Percentiles rank a stretch among this genome's conserved stretches.
phyloP scores from a whole-genome alignment of 768 basidiomycete genomes.

The Leucocoprinus leucothites region DNA sequence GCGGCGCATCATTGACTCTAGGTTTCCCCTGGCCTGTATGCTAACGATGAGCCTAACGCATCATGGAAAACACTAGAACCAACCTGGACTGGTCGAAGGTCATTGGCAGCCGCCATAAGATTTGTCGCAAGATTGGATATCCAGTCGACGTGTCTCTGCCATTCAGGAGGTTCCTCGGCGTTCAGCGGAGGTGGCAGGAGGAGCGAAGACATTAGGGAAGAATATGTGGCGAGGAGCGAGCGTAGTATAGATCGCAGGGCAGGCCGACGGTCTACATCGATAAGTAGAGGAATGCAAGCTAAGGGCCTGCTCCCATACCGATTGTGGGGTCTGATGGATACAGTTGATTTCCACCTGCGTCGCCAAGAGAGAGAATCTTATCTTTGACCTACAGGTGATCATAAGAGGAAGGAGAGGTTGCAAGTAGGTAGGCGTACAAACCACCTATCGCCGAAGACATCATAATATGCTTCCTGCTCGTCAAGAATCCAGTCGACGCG shows the following conservation, averaged over 20 bases:
- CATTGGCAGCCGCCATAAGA: conserved; percentile 87
- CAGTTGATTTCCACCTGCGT: conserved; percentile 76
- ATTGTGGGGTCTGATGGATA: conserved; percentile 71
- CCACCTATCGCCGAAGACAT: conserved; percentile 87
- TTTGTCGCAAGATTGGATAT: conserved; percentile 80
- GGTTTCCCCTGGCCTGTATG: conserved; percentile 68
- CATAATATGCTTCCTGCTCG: conserved; percentile 69
- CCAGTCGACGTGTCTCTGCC: conserved; percentile 78
- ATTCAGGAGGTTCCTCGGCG: conserved; percentile 54
- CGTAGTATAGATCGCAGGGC: conserved; percentile 69
- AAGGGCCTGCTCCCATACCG: conserved; percentile 38
- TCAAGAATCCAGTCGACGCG: conserved; percentile 89
- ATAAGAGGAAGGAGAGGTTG: conserved; percentile 8
- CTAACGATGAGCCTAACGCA: neutral
- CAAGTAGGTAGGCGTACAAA: conserved; percentile 54
- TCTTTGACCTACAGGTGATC: conserved; percentile 64
- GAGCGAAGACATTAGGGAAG: conserved; percentile 65
- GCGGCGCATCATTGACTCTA: conserved; percentile 78
- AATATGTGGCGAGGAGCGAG: conserved; percentile 79
- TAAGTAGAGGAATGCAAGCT: neutral
- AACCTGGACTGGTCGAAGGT: conserved; percentile 85
- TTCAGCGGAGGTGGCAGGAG: conserved; percentile 59
- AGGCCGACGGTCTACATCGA: conserved; percentile 66
- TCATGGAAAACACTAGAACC: neutral
- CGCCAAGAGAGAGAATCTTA: conserved; percentile 75